A percentile compares a stretch with the other conserved stretches of the same genome.
Conservation (phyloP, 2,329 filamentous ascomycete species). For the Beauveria bassiana region DNA sequence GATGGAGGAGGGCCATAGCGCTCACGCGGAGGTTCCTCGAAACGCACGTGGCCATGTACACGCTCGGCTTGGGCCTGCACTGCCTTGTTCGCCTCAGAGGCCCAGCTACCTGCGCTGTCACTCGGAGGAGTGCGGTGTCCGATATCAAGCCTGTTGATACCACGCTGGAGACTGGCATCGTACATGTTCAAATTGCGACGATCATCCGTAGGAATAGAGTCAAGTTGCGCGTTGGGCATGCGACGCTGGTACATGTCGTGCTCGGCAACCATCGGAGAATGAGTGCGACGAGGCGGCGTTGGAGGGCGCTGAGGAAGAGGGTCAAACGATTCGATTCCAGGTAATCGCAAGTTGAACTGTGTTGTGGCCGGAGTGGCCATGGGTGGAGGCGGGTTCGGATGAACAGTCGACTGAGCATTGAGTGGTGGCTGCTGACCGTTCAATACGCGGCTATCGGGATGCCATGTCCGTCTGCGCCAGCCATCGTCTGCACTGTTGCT, state of each 20-base stretch:
- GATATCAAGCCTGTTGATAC: conserved; percentile 60
- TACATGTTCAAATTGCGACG: conserved; percentile 48
- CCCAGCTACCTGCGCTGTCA: conserved; percentile 49
- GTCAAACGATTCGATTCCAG: conserved; percentile 89
- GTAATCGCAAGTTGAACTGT: conserved; percentile 61
- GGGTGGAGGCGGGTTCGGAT: conserved; percentile 45
- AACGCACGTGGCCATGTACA: conserved; percentile 43
- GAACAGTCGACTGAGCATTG: conserved; percentile 58
- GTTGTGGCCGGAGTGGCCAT: conserved; percentile 38
- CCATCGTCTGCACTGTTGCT: conserved; percentile 60
- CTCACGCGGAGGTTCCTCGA: conserved; percentile 37
- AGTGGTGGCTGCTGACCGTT: conserved; percentile 62
- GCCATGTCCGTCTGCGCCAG: conserved; percentile 82
- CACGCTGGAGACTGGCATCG: conserved; percentile 59
- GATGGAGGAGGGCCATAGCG: conserved; percentile 21
- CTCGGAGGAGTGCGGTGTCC: conserved; percentile 41
- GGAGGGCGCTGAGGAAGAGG: conserved; percentile 57
- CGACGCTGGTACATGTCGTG: conserved; percentile 32
- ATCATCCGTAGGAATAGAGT: conserved; percentile 33
- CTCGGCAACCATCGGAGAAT: conserved; percentile 75
- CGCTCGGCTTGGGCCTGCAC: conserved; percentile 47
- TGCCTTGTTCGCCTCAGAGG: conserved; percentile 47
- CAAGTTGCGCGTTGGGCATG: conserved; percentile 20
- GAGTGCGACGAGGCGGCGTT: conserved; percentile 55
- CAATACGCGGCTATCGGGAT: conserved; percentile 65